phyloP scores from a whole-genome alignment of 2,329 filamentous ascomycete species.

The Clonostachys chloroleuca region DNA sequence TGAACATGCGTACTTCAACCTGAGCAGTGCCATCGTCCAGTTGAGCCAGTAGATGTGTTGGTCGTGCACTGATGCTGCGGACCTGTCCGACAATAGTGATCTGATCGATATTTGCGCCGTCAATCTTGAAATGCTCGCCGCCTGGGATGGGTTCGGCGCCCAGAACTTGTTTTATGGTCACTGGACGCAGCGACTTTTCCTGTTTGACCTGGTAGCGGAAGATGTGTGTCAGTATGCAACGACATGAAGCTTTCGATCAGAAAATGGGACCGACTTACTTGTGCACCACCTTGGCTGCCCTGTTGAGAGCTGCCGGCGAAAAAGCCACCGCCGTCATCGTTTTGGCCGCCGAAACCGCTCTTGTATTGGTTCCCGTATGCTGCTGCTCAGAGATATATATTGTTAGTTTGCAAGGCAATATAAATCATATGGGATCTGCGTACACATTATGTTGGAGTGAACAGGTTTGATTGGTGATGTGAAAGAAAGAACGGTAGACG shows the following conservation, averaged over 20 bases:
- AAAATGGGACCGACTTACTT: constrained; percentile 23
- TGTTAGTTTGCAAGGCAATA: constrained; percentile 3
- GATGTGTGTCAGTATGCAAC: background rate
- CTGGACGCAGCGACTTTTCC: constrained; percentile 85
- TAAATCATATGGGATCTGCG: background rate
- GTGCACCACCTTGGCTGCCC: constrained; percentile 47
- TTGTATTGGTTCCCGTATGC: constrained; percentile 45
- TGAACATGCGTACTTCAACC: constrained; percentile 88
- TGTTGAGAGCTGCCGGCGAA: constrained; percentile 53
- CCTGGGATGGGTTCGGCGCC: constrained; percentile 75
- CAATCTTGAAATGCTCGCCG: constrained; percentile 75
- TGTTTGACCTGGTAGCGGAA: constrained; percentile 46
- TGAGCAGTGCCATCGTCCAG: constrained; percentile 92
- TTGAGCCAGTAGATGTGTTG: constrained; percentile 88
- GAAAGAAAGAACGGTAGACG: constrained; percentile 5
- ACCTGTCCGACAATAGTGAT: constrained; percentile 85
- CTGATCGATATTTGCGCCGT: constrained; percentile 68
- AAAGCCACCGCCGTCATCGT: constrained; percentile 59
- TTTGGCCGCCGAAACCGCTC: constrained; percentile 45
- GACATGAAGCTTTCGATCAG: background rate
- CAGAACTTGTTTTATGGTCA: constrained; percentile 92
- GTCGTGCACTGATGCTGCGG: constrained; percentile 77
- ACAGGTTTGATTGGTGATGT: constrained; percentile 1
- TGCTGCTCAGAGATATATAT: constrained; percentile 20
- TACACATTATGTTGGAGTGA: constrained; percentile 25